Percentiles rank a stretch among this genome's conserved stretches.
Evolutionary conservation across 2,329 filamentous ascomycete genomes (phyloP).

Genomic region (Berkeleyomyces rouxiae): DNA sequence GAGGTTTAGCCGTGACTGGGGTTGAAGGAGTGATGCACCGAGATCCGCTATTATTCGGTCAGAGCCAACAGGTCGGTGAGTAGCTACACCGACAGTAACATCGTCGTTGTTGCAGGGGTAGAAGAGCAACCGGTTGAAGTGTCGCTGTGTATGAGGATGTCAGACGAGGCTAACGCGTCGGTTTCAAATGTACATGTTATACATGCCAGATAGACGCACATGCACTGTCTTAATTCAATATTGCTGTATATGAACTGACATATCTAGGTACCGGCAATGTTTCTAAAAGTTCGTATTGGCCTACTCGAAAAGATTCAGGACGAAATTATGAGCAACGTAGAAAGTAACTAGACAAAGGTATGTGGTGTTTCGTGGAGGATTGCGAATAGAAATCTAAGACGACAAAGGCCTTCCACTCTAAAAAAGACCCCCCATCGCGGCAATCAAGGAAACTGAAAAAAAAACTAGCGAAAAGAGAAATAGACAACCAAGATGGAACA

Average conservation of each 20-base stretch:
- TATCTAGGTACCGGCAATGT: background rate
- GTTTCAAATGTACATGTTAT: no score
- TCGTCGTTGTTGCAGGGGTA: background rate
- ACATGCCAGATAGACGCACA: no score
- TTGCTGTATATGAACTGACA: background rate
- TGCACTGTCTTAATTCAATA: background rate
- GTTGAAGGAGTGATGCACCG: background rate
- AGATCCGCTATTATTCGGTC: background rate
- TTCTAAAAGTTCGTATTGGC: conserved; percentile 1
- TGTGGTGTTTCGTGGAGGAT: background rate
- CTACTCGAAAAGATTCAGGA: conserved; percentile 1
- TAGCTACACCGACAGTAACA: background rate
- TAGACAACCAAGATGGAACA: background rate
- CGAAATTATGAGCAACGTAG: background rate
- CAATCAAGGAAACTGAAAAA: background rate
- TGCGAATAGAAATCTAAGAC: background rate
- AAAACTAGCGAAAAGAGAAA: background rate
- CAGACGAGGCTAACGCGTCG: no score
- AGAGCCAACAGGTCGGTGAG: background rate
- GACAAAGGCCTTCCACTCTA: background rate
- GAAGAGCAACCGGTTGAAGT: no score
- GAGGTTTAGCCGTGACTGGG: background rate
- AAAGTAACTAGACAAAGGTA: background rate
- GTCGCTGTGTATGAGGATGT: no score
- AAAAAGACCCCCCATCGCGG: background rate